phyloP scores from a whole-genome alignment of 768 basidiomycete genomes.

The Leccinum fibrillosum region DNA sequence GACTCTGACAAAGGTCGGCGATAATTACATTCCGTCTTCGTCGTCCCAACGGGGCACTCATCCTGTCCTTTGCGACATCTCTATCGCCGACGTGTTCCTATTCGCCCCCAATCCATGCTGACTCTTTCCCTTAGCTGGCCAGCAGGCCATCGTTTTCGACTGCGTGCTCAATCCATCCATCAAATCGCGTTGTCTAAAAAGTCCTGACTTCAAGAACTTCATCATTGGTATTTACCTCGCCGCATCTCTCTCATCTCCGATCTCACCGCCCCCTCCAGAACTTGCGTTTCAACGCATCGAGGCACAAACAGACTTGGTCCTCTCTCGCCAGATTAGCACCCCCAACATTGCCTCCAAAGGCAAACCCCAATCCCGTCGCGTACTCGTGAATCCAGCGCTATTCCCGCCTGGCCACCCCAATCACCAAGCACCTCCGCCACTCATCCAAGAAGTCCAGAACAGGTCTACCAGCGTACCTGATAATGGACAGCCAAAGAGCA shows the following conservation, averaged over 20 bases:
- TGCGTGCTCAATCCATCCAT: conserved; percentile 60
- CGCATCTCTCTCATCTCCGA: background rate
- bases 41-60: background rate
- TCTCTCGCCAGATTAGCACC: conserved; percentile 66
- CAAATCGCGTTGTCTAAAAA: conserved; percentile 55
- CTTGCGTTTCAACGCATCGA: conserved; percentile 68
- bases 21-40: conserved; percentile 6
- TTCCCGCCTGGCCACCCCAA: conserved; percentile 27
- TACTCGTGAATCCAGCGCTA: conserved; percentile 48
- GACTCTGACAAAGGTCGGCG: conserved; percentile 69
- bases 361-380: conserved; percentile 54
- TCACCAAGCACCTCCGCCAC: conserved; percentile 9
- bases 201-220: conserved; percentile 65
- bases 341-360: conserved; percentile 82
- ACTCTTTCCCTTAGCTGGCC: conserved; percentile 50
- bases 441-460: conserved; percentile 36
- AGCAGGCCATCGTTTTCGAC: conserved; percentile 68
- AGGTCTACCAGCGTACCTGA: conserved; percentile 36
- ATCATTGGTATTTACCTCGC: conserved; percentile 49
- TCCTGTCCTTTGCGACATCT: conserved; percentile 3
- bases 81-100: conserved; percentile 15
- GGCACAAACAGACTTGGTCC: conserved; percentile 50
- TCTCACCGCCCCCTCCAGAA: conserved; percentile 41
- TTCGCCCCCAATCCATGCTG: background rate
- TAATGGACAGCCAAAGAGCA: conserved; percentile 36